These are phyloP conservation scores for Russula griseocarnosa DNA, from an alignment of 768 basidiomycete genomes.

Conservation along the genomic window DNA sequence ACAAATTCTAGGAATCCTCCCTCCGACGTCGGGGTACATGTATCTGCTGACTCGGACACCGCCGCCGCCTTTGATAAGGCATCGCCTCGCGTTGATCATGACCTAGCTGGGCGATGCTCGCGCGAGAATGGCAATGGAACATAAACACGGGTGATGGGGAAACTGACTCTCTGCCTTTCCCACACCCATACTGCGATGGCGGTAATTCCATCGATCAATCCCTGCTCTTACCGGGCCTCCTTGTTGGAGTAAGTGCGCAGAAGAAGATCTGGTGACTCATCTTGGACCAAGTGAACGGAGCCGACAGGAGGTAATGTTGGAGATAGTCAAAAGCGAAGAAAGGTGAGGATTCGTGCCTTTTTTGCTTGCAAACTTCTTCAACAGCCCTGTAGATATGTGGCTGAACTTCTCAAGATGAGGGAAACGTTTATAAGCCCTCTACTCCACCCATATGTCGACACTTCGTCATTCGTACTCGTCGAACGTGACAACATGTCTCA, in stretches of 20 bases:
- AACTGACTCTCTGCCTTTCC: constrained; percentile 55
- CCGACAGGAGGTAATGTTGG: constrained; percentile 92
- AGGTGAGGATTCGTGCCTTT: constrained; percentile 49
- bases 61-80: constrained; percentile 23
- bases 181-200: constrained; percentile 48
- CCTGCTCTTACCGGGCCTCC: constrained; percentile 72
- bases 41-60: constrained; percentile 18
- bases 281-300: constrained; percentile 92
- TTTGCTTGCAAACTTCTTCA: background rate
- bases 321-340: constrained; percentile 95
- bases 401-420: constrained; percentile 86
- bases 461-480: constrained; percentile 54
- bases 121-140: constrained; percentile 41
- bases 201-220: constrained; percentile 55
- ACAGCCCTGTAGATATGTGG: constrained; percentile 67
- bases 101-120: constrained; percentile 36
- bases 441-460: constrained; percentile 72
- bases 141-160: constrained; percentile 30
- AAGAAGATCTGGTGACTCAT: constrained; percentile 89
- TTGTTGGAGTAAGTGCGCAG: constrained; percentile 92
- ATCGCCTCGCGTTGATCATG: constrained; percentile 32
- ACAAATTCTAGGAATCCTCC: constrained; percentile 29
- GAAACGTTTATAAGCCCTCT: constrained; percentile 89
- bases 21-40: constrained; percentile 25
- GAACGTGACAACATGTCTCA: constrained; percentile 68